Evolutionary conservation across 192 early-diverging fungal species (phyloP).

Genomic region (Coemansia erecta): DNA sequence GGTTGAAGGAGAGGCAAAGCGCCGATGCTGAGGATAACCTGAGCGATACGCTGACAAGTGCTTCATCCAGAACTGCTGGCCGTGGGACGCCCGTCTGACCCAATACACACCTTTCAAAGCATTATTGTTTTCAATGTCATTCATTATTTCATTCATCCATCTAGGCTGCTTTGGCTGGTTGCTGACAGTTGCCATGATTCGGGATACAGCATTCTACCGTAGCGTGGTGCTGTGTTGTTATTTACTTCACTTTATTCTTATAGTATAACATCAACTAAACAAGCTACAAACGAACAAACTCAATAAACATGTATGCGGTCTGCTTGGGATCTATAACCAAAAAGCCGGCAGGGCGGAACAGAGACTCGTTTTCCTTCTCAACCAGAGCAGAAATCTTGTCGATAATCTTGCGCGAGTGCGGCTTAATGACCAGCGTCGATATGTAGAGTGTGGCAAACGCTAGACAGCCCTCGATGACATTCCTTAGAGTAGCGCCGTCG

Average conservation of each 20-base stretch:
- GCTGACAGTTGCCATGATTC: no score
- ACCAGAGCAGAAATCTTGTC: constrained; percentile 36
- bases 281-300: constrained; percentile 31
- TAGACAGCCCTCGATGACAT: constrained; percentile 50
- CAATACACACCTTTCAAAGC: no score
- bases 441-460: constrained; percentile 52
- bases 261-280: background rate
- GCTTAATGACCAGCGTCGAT: constrained; percentile 49
- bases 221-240: no score
- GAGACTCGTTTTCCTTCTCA: constrained; percentile 33
- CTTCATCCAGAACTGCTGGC: background rate
- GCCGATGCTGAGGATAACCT: constrained; percentile 9
- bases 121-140: background rate
- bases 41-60: constrained; percentile 5
- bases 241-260: background rate
- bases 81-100: background rate
- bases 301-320: constrained; percentile 56
- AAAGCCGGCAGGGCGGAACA: constrained; percentile 46
- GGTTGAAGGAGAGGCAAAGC: background rate
- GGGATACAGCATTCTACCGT: no score
- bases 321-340: constrained; percentile 46
- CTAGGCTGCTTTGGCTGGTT: no score
- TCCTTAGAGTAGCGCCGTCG: constrained; percentile 48
- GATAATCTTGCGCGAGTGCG: constrained; percentile 35
- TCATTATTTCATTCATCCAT: background rate